Evolutionary conservation across 495 filamentous ascomycete species (phyloP).

Genomic region (Choiromyces venosus): DNA sequence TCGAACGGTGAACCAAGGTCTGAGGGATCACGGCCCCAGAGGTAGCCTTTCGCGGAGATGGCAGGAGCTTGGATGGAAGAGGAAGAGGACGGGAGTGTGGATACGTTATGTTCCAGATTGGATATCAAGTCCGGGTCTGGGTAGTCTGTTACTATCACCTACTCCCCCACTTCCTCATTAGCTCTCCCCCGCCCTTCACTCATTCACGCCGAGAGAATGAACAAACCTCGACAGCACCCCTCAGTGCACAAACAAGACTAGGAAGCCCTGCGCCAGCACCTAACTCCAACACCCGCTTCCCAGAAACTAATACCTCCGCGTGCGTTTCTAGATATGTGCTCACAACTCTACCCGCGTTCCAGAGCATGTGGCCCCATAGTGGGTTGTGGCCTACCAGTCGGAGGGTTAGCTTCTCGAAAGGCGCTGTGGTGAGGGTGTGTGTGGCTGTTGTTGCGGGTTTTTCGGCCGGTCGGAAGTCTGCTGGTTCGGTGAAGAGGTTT

Average conservation of each 20-base stretch:
- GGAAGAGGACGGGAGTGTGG: constrained; percentile 45
- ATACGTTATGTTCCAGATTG: constrained; percentile 70
- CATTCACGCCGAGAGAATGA: background rate
- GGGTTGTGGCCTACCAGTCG: constrained; percentile 85
- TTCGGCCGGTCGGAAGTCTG: constrained; percentile 67
- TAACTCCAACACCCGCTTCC: constrained; percentile 73
- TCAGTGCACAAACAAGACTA: constrained; percentile 65
- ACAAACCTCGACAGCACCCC: constrained; percentile 53
- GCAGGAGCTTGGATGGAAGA: constrained; percentile 44
- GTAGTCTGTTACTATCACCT: constrained; percentile 81
- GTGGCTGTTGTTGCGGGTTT: constrained; percentile 62
- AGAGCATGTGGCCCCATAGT: constrained; percentile 84
- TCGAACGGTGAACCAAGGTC: constrained; percentile 60
- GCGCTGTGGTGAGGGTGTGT: constrained; percentile 61
- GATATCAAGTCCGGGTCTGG: constrained; percentile 72
- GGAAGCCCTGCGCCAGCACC: constrained; percentile 86
- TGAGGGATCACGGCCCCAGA: constrained; percentile 64
- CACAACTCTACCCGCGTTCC: constrained; percentile 76
- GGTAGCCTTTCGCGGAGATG: constrained; percentile 59
- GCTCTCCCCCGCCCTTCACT: background rate
- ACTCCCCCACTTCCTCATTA: constrained; percentile 29
- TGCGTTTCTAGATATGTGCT: constrained; percentile 69
- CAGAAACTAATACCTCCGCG: constrained; percentile 51
- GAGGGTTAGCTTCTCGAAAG: constrained; percentile 55
- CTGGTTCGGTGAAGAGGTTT: constrained; percentile 71